These are phyloP conservation scores for Colletotrichum tanaceti DNA, from an alignment of 2,329 filamentous ascomycete species.

Conservation along the genomic window DNA sequence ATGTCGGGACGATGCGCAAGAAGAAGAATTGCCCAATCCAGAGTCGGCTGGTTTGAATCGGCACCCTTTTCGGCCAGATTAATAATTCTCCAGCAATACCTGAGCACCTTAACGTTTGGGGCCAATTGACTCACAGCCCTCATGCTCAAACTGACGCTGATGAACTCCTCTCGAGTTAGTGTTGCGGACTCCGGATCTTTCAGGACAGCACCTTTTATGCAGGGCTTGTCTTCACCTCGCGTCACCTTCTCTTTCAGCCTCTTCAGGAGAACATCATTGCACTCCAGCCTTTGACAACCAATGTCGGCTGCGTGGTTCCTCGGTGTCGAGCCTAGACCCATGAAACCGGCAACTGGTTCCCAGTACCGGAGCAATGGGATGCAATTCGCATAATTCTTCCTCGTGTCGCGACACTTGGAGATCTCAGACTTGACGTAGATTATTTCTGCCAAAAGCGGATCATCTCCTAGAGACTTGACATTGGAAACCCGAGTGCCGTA, in stretches of 20 bases:
- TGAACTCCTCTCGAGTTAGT: conserved; percentile 21
- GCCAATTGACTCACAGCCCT: conserved; percentile 37
- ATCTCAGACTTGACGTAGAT: conserved; percentile 43
- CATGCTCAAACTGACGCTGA: conserved; percentile 61
- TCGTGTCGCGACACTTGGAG: conserved; percentile 24
- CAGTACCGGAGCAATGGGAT: conserved; percentile 24
- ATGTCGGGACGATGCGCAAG: conserved; percentile 46
- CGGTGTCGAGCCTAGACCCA: not conserved
- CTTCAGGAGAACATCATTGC: conserved; percentile 12
- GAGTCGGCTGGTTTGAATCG: conserved; percentile 46
- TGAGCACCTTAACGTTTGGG: too few species aligned
- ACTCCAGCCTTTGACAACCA: conserved; percentile 17
- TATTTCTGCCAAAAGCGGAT: conserved; percentile 40
- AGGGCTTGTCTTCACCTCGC: conserved; percentile 14
- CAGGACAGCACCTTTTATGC: conserved; percentile 27
- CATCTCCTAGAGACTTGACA: conserved; percentile 18
- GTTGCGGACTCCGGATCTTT: conserved; percentile 48
- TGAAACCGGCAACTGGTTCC: conserved; percentile 12
- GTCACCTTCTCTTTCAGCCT: conserved; percentile 2
- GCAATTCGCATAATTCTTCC: conserved; percentile 22
- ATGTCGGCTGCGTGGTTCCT: conserved; percentile 12
- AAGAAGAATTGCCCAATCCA: conserved; percentile 46
- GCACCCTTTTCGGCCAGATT: conserved; percentile 36
- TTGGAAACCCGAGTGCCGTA: conserved; percentile 65
- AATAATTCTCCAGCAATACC: too few species aligned